These are phyloP conservation scores for Lachnellula arida DNA, from an alignment of 2,329 filamentous ascomycete genomes.

Conservation along the genomic window DNA sequence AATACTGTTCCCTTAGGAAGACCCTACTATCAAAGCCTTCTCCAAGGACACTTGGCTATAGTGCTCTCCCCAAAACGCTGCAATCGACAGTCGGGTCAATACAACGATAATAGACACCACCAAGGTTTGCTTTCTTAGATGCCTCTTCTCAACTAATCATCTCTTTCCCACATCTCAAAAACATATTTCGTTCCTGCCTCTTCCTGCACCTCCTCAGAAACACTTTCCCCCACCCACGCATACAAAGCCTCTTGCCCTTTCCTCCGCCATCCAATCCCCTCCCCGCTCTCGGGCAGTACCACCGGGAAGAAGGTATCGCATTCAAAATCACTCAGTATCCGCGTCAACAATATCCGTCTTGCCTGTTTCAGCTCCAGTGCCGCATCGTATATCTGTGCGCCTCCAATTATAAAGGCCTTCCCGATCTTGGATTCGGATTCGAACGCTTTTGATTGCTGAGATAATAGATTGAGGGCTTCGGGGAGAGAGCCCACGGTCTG, in stretches of 20 bases:
- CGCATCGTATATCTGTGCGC: conserved; percentile 75
- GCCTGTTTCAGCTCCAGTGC: conserved; percentile 58
- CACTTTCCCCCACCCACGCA: conserved; percentile 61
- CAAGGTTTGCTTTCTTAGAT: neutral
- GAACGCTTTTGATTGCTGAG: neutral
- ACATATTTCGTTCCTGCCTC: conserved; percentile 64
- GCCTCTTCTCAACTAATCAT: neutral
- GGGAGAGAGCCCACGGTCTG: conserved; percentile 8
- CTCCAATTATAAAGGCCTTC: conserved; percentile 79
- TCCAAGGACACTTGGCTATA: too few species aligned
- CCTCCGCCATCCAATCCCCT: conserved; percentile 47
- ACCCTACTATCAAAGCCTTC: too few species aligned
- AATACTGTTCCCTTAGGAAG: too few species aligned
- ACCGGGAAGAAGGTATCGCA: conserved; percentile 73
- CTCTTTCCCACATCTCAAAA: conserved; percentile 69
- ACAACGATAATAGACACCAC: neutral
- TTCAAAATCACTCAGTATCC: conserved; percentile 63
- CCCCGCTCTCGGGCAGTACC: conserved; percentile 37
- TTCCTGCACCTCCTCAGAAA: conserved; percentile 50
- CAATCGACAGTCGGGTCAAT: neutral
- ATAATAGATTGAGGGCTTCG: conserved; percentile 4
- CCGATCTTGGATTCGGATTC: neutral
- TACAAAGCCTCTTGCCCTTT: conserved; percentile 49
- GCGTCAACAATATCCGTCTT: conserved; percentile 64
- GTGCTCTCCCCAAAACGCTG: too few species aligned